A percentile compares a stretch with the other conserved stretches of the same genome.
These are phyloP conservation scores for Ogataea kodamae DNA, from an alignment of 805 yeast species.

Conservation along the genomic window DNA sequence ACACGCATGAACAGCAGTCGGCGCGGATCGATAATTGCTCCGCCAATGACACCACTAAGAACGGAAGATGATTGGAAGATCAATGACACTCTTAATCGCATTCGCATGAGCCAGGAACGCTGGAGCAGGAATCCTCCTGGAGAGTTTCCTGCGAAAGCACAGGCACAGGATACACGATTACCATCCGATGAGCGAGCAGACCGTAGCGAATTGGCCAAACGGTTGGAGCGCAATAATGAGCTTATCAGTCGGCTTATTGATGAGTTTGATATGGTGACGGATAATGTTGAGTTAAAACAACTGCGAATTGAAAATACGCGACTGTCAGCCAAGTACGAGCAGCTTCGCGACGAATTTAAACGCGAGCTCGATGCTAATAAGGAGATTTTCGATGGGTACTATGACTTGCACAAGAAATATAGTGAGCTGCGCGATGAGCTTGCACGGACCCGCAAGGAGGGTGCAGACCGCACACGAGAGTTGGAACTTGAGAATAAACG, in stretches of 20 bases:
- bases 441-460: slow-evolving; percentile 3
- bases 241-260: slow-evolving; percentile 10
- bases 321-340: slow-evolving; percentile 17
- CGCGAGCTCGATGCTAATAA: slow-evolving; percentile 22
- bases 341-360: slow-evolving; percentile 25
- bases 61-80: slow-evolving; percentile 18
- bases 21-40: slow-evolving; percentile 20
- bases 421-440: slow-evolving; percentile 9
- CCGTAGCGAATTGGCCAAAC: no score
- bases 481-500: slow-evolving; percentile 11
- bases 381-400: slow-evolving; percentile 27
- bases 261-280: slow-evolving; percentile 15
- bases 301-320: slow-evolving; percentile 16
- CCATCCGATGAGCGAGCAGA: slow-evolving; percentile 3
- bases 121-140: slow-evolving; percentile 17
- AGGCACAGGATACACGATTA: neutral
- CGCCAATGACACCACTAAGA: slow-evolving; percentile 19
- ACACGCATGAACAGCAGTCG: slow-evolving; percentile 19
- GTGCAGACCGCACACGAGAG: slow-evolving; percentile 2
- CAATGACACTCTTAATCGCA: slow-evolving; percentile 24
- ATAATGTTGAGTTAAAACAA: slow-evolving; percentile 13
- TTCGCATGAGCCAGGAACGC: slow-evolving; percentile 17
- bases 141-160: slow-evolving; percentile 11
- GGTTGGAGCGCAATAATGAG: slow-evolving; percentile 15
- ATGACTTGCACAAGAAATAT: slow-evolving; percentile 21